Conservation (phyloP, 176 grass and related monocot genomes). For the Zizania latifolia region DNA sequence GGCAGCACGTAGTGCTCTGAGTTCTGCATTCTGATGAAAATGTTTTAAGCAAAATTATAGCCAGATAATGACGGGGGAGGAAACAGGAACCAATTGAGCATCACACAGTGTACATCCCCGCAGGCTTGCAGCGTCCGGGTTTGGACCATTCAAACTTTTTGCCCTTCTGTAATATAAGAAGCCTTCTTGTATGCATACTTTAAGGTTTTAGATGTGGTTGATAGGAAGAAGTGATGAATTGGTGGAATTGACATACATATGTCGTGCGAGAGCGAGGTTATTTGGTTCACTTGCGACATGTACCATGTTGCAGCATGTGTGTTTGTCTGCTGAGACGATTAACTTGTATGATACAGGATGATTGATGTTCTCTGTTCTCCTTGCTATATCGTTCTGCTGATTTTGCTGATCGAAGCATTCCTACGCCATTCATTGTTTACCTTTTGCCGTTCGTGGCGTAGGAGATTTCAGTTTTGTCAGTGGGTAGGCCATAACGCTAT, state of each 20-base stretch:
- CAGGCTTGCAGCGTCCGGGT: not conserved
- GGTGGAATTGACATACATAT: constrained; percentile 15
- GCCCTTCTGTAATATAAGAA: constrained; percentile 37
- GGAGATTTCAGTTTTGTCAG: too few relatives aligned
- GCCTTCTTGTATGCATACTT: not conserved
- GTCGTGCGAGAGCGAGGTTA: not conserved
- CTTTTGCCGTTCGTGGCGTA: too few relatives aligned
- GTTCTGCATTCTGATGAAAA: constrained; percentile 64
- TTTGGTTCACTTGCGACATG: not conserved
- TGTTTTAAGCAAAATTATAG: not conserved
- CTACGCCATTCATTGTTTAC: too few relatives aligned
- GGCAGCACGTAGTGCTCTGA: constrained; percentile 65
- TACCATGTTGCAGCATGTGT: not conserved
- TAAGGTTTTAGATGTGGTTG: constrained; percentile 27
- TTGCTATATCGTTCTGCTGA: too few relatives aligned
- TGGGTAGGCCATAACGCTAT: too few relatives aligned
- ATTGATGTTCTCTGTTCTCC: not conserved
- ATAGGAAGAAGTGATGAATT: not conserved
- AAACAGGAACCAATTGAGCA: not conserved
- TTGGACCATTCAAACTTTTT: constrained; percentile 12
- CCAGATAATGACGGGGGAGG: constrained; percentile 20
- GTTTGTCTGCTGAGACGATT: not conserved
- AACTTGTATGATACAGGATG: not conserved
- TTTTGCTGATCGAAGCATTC: too few relatives aligned
- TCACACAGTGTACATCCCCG: constrained; percentile 27